Conservation (phyloP, 164 flowering plant genomes). For the Kalanchoe fedtschenkoi region DNA sequence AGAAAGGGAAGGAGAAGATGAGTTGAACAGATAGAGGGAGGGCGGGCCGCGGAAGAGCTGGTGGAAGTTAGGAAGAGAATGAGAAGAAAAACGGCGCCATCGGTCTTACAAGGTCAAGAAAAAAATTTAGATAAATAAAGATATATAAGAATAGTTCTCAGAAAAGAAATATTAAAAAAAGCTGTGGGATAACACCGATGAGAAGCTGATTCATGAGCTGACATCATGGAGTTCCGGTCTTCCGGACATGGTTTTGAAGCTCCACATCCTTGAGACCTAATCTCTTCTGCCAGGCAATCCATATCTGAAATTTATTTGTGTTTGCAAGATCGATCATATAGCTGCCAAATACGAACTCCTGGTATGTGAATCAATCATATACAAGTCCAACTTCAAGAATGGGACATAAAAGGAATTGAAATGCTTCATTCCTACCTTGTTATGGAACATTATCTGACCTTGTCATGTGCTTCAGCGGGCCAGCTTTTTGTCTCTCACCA, state of each 20-base stretch:
- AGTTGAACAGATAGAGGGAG: constrained; percentile 24
- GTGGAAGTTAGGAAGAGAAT: not conserved
- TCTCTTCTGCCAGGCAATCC: not conserved
- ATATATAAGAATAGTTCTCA: not conserved
- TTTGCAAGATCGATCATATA: too few species aligned
- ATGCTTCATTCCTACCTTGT: not conserved
- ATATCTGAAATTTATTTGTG: too few species aligned
- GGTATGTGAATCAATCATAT: not conserved
- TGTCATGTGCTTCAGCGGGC: not conserved
- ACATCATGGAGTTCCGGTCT: too few species aligned
- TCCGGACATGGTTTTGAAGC: too few species aligned
- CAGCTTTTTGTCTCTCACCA: not conserved
- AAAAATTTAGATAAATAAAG: constrained; percentile 90
- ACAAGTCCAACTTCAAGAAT: too few species aligned
- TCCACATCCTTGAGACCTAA: not conserved
- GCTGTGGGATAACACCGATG: constrained; percentile 75
- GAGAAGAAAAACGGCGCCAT: not conserved
- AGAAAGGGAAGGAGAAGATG: constrained; percentile 58
- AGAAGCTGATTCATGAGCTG: not conserved
- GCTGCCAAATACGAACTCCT: not conserved
- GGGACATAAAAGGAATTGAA: not conserved
- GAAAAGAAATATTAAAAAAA: constrained; percentile 16
- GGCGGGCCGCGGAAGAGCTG: not conserved
- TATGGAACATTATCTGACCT: not conserved
- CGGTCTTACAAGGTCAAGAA: constrained; percentile 98